Conservation (phyloP, 495 filamentous ascomycete genomes). For the Durotheca rogersii region DNA sequence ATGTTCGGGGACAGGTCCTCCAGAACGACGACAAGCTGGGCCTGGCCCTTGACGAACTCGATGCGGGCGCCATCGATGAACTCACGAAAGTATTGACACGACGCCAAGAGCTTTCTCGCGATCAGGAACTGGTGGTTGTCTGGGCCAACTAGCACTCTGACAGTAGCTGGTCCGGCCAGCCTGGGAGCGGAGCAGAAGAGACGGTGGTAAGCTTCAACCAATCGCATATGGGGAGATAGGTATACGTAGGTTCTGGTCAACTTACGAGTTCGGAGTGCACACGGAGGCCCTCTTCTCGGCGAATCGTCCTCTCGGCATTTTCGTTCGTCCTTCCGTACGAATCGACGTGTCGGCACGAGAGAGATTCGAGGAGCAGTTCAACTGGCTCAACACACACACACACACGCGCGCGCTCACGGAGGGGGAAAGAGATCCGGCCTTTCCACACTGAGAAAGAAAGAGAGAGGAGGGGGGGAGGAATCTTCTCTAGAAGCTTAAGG, state of each 20-base stretch:
- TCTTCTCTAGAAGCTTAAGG: conserved; percentile 5
- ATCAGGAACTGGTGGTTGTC: conserved; percentile 45
- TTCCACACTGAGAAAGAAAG: conserved; percentile 1
- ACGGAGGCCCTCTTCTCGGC: conserved; percentile 15
- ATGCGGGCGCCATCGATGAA: conserved; percentile 35
- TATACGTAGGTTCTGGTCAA: neutral
- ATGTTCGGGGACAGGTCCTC: conserved; percentile 46
- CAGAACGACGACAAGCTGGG: conserved; percentile 38
- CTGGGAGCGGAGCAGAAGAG: conserved; percentile 22
- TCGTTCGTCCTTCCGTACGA: conserved; percentile 1
- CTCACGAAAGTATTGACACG: conserved; percentile 43
- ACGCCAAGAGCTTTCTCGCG: conserved; percentile 42
- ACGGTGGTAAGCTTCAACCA: too few species aligned
- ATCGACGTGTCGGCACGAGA: neutral
- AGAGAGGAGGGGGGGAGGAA: too few species aligned
- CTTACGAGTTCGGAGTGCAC: conserved; percentile 23
- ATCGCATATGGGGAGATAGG: too few species aligned
- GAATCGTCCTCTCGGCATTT: conserved; percentile 24
- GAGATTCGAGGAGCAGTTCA: neutral
- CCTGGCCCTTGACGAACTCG: conserved; percentile 27
- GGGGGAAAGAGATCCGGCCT: conserved; percentile 8
- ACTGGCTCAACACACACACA: neutral
- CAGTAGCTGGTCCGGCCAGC: conserved; percentile 34
- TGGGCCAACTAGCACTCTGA: conserved; percentile 46
- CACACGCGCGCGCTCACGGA: neutral